These are phyloP conservation scores for Amanita inopinata DNA, from an alignment of 768 basidiomycete genomes.

Conservation along the genomic window DNA sequence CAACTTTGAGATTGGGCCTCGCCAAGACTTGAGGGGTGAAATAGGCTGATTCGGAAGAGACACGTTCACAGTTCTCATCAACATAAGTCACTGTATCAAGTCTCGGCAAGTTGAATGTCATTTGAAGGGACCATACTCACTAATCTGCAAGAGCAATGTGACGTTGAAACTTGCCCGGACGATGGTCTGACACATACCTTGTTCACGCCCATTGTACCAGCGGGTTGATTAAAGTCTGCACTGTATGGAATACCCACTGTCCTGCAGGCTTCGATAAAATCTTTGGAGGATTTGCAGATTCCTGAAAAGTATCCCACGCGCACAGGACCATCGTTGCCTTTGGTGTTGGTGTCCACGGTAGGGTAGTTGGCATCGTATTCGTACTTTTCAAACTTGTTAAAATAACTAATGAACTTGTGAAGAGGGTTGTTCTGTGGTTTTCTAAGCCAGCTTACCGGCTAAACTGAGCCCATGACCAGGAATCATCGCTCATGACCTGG, in stretches of 20 bases:
- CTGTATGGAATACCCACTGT: constrained; percentile 46
- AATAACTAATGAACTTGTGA: constrained; percentile 34
- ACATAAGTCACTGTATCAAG: constrained; percentile 54
- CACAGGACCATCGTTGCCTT: constrained; percentile 47
- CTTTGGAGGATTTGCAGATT: constrained; percentile 31
- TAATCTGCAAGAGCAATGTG: constrained; percentile 24
- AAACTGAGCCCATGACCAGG: constrained; percentile 55
- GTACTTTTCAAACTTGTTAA: constrained; percentile 58
- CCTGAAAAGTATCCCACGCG: constrained; percentile 47
- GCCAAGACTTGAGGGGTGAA: constrained; percentile 54
- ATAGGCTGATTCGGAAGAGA: constrained; percentile 59
- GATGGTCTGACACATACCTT: constrained; percentile 31
- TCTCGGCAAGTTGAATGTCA: no score
- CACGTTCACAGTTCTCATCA: constrained; percentile 38
- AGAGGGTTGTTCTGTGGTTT: not conserved
- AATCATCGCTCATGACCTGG: constrained; percentile 38
- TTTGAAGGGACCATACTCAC: constrained; percentile 29
- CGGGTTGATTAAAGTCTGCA: constrained; percentile 53
- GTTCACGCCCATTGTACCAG: constrained; percentile 51
- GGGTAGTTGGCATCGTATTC: constrained; percentile 41
- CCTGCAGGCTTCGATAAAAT: constrained; percentile 48
- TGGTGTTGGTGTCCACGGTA: constrained; percentile 35
- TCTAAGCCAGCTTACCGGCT: constrained; percentile 24
- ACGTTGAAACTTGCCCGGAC: not conserved
- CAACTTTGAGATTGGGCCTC: constrained; percentile 57